Conservation (phyloP, 2,329 filamentous ascomycete genomes). For the Xylaria sp. region DNA sequence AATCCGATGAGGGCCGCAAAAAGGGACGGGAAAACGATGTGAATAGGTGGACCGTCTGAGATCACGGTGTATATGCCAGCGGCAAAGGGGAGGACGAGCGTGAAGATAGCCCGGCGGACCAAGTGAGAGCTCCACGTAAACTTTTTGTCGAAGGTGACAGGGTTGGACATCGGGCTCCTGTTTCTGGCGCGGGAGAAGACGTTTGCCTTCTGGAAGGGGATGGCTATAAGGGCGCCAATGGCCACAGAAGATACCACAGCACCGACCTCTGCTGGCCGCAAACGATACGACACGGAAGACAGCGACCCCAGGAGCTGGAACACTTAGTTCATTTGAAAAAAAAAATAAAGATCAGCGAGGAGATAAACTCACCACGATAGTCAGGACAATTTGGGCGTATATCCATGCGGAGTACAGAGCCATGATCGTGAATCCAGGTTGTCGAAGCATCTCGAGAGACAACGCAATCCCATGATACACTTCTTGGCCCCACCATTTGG, state of each 20-base stretch:
- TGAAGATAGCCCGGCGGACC: constrained; percentile 62
- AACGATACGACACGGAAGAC: constrained; percentile 62
- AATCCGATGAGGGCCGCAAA: constrained; percentile 65
- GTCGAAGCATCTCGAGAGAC: constrained; percentile 63
- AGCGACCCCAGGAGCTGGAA: constrained; percentile 59
- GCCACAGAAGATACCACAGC: constrained; percentile 61
- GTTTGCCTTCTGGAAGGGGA: constrained; percentile 69
- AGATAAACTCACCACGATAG: constrained; percentile 49
- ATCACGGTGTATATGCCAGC: constrained; percentile 63
- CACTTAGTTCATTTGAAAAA: constrained; percentile 7
- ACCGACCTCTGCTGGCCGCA: constrained; percentile 60
- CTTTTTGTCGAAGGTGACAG: constrained; percentile 59
- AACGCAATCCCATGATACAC: constrained; percentile 64
- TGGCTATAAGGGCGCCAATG: constrained; percentile 62
- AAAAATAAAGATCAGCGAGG: neutral
- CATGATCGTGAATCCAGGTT: constrained; percentile 68
- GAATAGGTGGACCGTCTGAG: constrained; percentile 56
- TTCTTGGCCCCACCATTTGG: constrained; percentile 73
- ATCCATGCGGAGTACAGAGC: constrained; percentile 73
- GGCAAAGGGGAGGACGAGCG: constrained; percentile 59
- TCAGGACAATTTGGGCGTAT: constrained; percentile 67
- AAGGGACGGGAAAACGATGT: constrained; percentile 57
- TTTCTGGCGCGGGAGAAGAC: constrained; percentile 61
- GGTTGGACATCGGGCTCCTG: constrained; percentile 55
- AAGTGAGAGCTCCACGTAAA: constrained; percentile 69